Evolutionary conservation across 768 basidiomycete genomes (phyloP), one percentile per base, ranked within the genome.

Genomic region (Hydnum rufescens): DNA sequence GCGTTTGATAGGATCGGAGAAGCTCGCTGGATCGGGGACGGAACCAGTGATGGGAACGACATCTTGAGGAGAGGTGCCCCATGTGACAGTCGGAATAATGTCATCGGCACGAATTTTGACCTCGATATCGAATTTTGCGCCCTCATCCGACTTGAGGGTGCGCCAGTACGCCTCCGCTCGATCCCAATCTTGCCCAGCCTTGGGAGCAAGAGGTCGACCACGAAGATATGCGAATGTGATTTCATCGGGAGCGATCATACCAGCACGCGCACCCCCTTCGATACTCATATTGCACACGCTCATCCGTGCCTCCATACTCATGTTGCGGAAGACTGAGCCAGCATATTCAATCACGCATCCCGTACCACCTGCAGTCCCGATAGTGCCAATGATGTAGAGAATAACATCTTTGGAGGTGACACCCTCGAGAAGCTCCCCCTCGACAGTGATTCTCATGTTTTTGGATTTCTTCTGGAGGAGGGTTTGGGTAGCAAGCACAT

Each of bases 251-350:
- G 85, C 87, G 53, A 92, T 74, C 86, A 92, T 88, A 50, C 87
- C 87, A 6, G 88, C 88, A 60, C 88, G 76, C 58, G 88, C 88
- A 60, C 88, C 88, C 53, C 80, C 88, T 64, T 92, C 88, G 61
- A 92, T 90, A 54, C 86, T 89, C 88, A 92, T 90, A 67, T 92
- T 92, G 68, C 87, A 89, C 56, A 79, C 78, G 60, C 80, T 83
- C 82, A 83, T 87, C 49, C 87, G 77, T 34, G 82, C 85, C 64
- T 92, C 88, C 83, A 90, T 87, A 60, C 79, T 80, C 61, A 88
- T 78, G 19, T 70, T 72, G 54, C 83, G 79, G 67, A 88, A 83
- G 51, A 86, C 81, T 4, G 80, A 82, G n/a, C 88, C 88, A 53
- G 84, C 77, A 61, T 83, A 92, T 66, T 92, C 88, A 62, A 92